These are phyloP conservation scores for Boletus subparvulus DNA, from an alignment of 768 basidiomycete species.

Conservation along the genomic window DNA sequence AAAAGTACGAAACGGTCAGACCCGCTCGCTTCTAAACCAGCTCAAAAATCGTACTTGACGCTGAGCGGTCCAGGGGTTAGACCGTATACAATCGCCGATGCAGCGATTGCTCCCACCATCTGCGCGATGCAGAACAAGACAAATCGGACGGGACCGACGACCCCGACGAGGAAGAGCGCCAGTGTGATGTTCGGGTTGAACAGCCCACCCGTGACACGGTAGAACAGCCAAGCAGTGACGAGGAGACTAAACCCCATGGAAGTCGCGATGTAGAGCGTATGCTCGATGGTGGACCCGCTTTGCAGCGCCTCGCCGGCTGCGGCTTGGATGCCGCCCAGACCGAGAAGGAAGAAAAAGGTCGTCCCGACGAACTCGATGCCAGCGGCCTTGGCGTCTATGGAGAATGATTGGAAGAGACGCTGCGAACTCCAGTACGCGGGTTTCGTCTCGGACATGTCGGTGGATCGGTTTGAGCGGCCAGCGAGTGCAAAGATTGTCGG, in stretches of 20 bases:
- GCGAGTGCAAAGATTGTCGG: not conserved
- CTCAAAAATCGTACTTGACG: slow-evolving; percentile 45
- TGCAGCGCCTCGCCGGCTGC: slow-evolving; percentile 38
- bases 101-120: slow-evolving; percentile 57
- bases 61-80: slow-evolving; percentile 54
- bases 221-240: slow-evolving; percentile 67
- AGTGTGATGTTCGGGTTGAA: slow-evolving; percentile 67
- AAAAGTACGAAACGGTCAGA: slow-evolving; percentile 5
- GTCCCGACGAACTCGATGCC: slow-evolving; percentile 61
- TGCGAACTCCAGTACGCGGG: slow-evolving; percentile 24
- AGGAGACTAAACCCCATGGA: slow-evolving; percentile 63
- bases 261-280: slow-evolving; percentile 54
- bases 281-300: slow-evolving; percentile 38
- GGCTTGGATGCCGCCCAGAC: slow-evolving; percentile 64
- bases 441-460: slow-evolving; percentile 11
- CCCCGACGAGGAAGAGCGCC: slow-evolving; percentile 56
- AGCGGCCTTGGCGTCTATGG: slow-evolving; percentile 48
- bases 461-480: not conserved
- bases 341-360: slow-evolving; percentile 61
- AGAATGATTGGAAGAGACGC: slow-evolving; percentile 29
- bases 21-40: not conserved
- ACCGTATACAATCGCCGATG: slow-evolving; percentile 52
- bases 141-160: slow-evolving; percentile 54
- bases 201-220: slow-evolving; percentile 58
- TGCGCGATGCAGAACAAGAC: slow-evolving; percentile 63